Conservation (phyloP, 2,329 filamentous ascomycete species). For the Xylaria sp. region DNA sequence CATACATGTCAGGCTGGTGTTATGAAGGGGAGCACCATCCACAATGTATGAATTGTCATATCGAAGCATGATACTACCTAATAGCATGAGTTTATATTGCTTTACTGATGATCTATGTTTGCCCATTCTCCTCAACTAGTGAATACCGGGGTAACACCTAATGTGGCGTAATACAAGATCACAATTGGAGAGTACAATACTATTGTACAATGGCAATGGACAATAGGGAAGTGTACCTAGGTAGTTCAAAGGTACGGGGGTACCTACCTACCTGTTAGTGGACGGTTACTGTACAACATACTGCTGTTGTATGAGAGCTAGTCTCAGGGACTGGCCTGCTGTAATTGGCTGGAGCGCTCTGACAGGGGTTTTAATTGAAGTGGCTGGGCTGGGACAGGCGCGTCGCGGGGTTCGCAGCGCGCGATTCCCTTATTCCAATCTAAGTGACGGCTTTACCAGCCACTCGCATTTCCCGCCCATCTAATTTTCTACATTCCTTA, state of each 20-base stretch:
- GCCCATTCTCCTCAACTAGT: neutral
- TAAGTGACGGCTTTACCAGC: conserved; percentile 42
- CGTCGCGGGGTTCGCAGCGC: conserved; percentile 35
- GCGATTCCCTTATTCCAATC: conserved; percentile 20
- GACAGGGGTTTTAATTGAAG: conserved; percentile 50
- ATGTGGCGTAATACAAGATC: neutral
- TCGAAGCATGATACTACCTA: conserved; percentile 25
- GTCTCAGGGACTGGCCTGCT: neutral
- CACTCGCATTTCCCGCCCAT: conserved; percentile 43
- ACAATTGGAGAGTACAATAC: neutral
- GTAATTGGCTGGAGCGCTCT: conserved; percentile 15
- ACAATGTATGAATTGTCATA: conserved; percentile 34
- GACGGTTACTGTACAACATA: no score
- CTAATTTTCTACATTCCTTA: conserved; percentile 35
- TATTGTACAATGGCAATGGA: neutral
- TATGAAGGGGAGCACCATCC: conserved; percentile 27
- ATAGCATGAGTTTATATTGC: conserved; percentile 31
- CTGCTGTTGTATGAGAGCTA: neutral
- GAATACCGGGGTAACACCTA: no score
- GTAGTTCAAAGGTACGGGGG: neutral
- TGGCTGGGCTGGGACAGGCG: conserved; percentile 48
- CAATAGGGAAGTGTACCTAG: neutral
- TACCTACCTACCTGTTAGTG: no score
- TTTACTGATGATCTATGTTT: neutral
- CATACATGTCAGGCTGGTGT: conserved; percentile 27